Base-by-base conservation (phyloP, 192 early-diverging fungal genomes). In the Physocladia obscura region DNA sequence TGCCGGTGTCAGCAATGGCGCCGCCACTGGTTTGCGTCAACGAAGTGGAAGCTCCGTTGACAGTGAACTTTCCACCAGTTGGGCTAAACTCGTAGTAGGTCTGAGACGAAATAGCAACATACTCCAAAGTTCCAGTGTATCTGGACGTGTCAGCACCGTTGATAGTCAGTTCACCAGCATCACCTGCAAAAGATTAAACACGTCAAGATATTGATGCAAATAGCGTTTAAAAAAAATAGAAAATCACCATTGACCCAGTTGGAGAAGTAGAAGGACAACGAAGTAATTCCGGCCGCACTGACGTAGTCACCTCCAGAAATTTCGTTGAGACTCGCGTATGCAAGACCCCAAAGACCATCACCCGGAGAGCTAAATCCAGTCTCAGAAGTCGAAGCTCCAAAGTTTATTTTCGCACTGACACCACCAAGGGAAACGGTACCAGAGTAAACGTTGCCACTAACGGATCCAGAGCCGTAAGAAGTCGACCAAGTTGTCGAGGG, bases 101-200 rank as follows among this genome's bases (percentile, higher is more conserved):
- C 37, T 47, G 11, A 13, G 11, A 13, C 4, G 56, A 26, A 36
- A 55, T 5, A 11, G 35, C 36, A 15, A 69, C 56, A 70, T 85
- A 87, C 24, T 38, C 70, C 37, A 87, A 49, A 1, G 76, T 22
- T 13, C 87, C 87, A 22, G 76, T 50, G 60, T 71, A 85, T 61
- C 87, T 88, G 32, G 62, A 49, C 1, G 29, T 4, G 57, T 87
- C 87, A 22, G 80, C 63, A 29, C 84, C 84, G 34, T 80, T 82
- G 68, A 88, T 74, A 30, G 76, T 79, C 19, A 88, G 69, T 61
- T 82, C 78, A 0, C 84, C 87, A 37, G 63, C 57, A 47, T 81
- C 68, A n/a, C n/a, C n/a, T n/a, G n/a, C n/a, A n/a, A n/a, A n/a
- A n/a, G n/a, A n/a, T n/a, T n/a, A n/a, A n/a, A n/a, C n/a, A n/a